Base-by-base conservation (phyloP, 306 rosid genomes). In the Pachyrhizus erosus region DNA sequence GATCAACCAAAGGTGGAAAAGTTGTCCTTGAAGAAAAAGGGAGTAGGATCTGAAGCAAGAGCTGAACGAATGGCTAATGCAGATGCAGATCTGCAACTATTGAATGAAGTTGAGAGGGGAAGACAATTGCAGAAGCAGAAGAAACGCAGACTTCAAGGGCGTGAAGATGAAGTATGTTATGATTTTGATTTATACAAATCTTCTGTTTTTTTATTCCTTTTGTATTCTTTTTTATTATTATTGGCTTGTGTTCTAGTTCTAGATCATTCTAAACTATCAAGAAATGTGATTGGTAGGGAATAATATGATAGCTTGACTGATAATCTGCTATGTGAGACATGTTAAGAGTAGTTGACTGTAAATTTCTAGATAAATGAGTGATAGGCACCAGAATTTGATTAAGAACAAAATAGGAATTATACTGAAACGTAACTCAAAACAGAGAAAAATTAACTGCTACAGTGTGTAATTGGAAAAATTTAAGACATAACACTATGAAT, bases 111-210 rank as follows among this genome's bases (percentile, higher is more conserved):
- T 82, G 98, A 96, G 78, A 87, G 96, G 86, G 97, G 91, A 82
- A 91, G 99, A 79, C 94, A 90, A 26, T 85, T 93, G 87, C 97
- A 75, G 86, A 96, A 93, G 86, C 92, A 91, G 88, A 96, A 91
- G 91, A 96, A 89, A 84, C 97, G 96, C 70, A 85, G 93, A 83
- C 87, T 88, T 80, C 96, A 89, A 72, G 98, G 97, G 77, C 97
- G 94, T 76, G 98, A 96, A 91, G 97, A 91, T 74, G 96, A 91
- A 21, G 99, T 92, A 93, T 83, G 93, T 82, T 77, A 17, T 78
- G 43, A 69, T 40, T 65, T 57, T 10, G 3, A 7, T 42, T 74
- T 83, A 29, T 65, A 64, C 9, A 0, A 81, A 24, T 54, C 64
- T 46, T 55, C 18, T n/a, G 21, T 45, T 79, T 77, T 68, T 51